phyloP scores from a whole-genome alignment of 176 grass and related monocot genomes.

The Puya raimondii region DNA sequence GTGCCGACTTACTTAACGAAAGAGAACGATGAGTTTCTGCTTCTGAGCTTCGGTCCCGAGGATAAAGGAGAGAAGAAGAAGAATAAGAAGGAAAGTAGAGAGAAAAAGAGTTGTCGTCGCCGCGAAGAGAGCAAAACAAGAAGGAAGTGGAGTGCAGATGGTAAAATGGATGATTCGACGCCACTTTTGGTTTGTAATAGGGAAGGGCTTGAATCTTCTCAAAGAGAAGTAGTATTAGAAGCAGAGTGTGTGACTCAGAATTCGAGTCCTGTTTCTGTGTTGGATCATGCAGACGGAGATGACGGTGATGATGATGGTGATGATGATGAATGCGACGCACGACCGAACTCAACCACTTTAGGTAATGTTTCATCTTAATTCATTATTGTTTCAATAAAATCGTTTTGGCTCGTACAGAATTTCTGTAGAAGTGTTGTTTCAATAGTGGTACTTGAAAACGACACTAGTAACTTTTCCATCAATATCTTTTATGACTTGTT shows the following conservation, averaged over 20 bases:
- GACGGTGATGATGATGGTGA: neutral
- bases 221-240: neutral
- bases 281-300: slow-evolving; percentile 23
- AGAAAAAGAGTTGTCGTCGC: neutral
- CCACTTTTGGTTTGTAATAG: neutral
- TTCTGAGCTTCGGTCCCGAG: slow-evolving; percentile 72
- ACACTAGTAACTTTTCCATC: too few species aligned
- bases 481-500: too few species aligned
- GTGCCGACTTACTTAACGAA: slow-evolving; percentile 41
- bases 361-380: slow-evolving; percentile 26
- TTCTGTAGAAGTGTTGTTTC: too few species aligned
- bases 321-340: too few species aligned
- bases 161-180: neutral
- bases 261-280: slow-evolving; percentile 80
- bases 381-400: neutral
- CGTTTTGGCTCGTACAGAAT: too few species aligned
- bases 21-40: slow-evolving; percentile 79
- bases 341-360: slow-evolving; percentile 19
- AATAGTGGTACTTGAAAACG: too few species aligned
- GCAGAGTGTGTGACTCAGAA: slow-evolving; percentile 7
- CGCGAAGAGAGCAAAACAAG: slow-evolving; percentile 13
- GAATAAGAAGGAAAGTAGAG: neutral
- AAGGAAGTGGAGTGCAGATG: slow-evolving; percentile 11
- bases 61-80: slow-evolving; percentile 12
- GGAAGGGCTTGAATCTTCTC: neutral